Conservation (phyloP, 345 rosid genomes). For the Gossypioides kirkii region DNA sequence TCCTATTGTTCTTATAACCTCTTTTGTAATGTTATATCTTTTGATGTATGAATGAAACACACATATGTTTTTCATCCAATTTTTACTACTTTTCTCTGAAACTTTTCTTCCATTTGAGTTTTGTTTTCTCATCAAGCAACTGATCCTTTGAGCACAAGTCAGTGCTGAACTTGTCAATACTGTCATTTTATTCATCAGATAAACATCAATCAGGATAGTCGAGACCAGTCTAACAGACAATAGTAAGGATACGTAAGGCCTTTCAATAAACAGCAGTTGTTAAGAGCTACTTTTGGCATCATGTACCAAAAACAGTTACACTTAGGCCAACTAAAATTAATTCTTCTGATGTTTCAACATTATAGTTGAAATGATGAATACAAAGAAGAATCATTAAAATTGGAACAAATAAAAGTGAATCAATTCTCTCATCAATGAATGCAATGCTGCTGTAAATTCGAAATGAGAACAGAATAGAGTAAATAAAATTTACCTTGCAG, state of each 20-base stretch:
- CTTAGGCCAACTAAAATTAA: not conserved
- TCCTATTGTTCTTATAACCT: too few species aligned
- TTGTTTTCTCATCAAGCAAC: too few species aligned
- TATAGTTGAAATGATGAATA: not conserved
- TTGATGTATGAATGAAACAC: too few species aligned
- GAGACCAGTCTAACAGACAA: too few species aligned
- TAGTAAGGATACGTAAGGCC: not conserved
- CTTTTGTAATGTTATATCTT: too few species aligned
- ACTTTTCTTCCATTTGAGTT: too few species aligned
- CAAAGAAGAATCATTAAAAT: not conserved
- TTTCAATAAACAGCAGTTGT: not conserved
- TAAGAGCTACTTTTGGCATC: not conserved
- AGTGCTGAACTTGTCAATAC: too few species aligned
- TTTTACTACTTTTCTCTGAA: too few species aligned
- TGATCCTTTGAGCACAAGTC: too few species aligned
- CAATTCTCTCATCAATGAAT: not conserved
- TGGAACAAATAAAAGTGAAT: not conserved
- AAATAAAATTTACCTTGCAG: conserved; percentile 59
- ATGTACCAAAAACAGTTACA: not conserved
- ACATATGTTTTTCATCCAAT: too few species aligned
- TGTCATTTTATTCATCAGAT: too few species aligned
- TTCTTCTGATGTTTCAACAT: not conserved
- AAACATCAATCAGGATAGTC: too few species aligned
- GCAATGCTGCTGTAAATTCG: not conserved
- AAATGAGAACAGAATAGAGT: not conserved